phyloP scores from a whole-genome alignment of 176 grass and related monocot genomes.

The Eleusine indica region DNA sequence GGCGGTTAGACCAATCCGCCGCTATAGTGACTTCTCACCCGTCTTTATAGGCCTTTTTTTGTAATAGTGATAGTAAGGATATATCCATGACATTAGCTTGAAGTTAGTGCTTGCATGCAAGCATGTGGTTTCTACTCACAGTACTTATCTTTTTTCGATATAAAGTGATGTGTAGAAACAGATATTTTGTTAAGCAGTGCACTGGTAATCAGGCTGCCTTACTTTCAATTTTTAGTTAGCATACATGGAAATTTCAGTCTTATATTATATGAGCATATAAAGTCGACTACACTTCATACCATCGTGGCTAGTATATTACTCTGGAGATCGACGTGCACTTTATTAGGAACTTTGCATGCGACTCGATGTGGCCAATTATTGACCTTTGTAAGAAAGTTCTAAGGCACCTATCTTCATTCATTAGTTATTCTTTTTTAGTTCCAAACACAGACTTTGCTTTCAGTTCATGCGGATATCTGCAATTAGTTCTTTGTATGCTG shows the following conservation, averaged over 20 bases:
- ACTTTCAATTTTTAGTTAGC: not conserved
- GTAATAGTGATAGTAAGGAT: too few relatives aligned
- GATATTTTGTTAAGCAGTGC: too few relatives aligned
- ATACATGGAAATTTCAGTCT: not conserved
- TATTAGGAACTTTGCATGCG: not conserved
- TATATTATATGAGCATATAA: not conserved
- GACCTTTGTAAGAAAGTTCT: not conserved
- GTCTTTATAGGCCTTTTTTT: too few relatives aligned
- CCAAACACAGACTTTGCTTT: not conserved
- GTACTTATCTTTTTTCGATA: too few relatives aligned
- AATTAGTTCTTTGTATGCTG: not conserved
- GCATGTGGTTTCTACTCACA: not conserved
- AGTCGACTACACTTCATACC: not conserved
- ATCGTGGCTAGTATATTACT: not conserved
- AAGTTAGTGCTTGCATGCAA: not conserved
- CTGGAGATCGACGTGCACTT: not conserved
- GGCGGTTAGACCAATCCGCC: too few relatives aligned
- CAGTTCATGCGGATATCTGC: not conserved
- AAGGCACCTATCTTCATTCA: not conserved
- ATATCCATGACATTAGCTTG: not conserved
- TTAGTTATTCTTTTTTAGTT: not conserved
- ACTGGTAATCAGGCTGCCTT: not conserved
- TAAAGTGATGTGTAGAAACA: too few relatives aligned
- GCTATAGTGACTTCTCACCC: too few relatives aligned
- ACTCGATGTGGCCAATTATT: not conserved